Percentiles rank a stretch among this genome's conserved stretches.
phyloP scores from a whole-genome alignment of 2,329 filamentous ascomycete genomes.

The Colletotrichum neosansevieriae region DNA sequence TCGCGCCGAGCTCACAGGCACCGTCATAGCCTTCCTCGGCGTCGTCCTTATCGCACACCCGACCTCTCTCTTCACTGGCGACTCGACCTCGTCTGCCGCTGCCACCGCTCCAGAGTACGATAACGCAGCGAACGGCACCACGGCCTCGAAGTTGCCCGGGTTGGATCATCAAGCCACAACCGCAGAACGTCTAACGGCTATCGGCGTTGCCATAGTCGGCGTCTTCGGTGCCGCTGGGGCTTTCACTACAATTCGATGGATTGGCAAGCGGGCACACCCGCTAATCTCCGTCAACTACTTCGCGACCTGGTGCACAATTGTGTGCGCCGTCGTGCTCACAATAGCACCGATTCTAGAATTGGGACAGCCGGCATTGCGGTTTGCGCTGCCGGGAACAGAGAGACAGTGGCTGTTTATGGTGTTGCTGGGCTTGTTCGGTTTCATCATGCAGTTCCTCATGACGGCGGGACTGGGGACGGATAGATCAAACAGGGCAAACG shows the following conservation, averaged over 20 bases:
- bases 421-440: slow-evolving; percentile 79
- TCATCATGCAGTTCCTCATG: slow-evolving; percentile 87
- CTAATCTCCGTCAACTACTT: slow-evolving; percentile 92
- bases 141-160: slow-evolving; percentile 44
- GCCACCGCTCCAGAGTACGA: slow-evolving; percentile 36
- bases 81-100: slow-evolving; percentile 41
- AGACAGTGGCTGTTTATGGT: slow-evolving; percentile 76
- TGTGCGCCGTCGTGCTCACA: slow-evolving; percentile 72
- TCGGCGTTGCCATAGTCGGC: slow-evolving; percentile 79
- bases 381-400: slow-evolving; percentile 54
- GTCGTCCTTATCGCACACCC: slow-evolving; percentile 88
- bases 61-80: slow-evolving; percentile 61
- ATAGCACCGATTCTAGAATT: slow-evolving; percentile 60
- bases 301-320: slow-evolving; percentile 74
- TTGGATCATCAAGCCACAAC: slow-evolving; percentile 62
- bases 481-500: slow-evolving; percentile 69
- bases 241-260: slow-evolving; percentile 81
- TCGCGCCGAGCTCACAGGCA: slow-evolving; percentile 80
- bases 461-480: slow-evolving; percentile 81
- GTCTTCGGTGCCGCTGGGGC: slow-evolving; percentile 81
- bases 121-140: slow-evolving; percentile 31
- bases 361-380: slow-evolving; percentile 59
- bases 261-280: slow-evolving; percentile 83
- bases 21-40: slow-evolving; percentile 79
- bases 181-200: slow-evolving; percentile 75